Evolutionary conservation across 1,139 yeast species (phyloP).

Genomic region (Tardiomyces blankii): DNA sequence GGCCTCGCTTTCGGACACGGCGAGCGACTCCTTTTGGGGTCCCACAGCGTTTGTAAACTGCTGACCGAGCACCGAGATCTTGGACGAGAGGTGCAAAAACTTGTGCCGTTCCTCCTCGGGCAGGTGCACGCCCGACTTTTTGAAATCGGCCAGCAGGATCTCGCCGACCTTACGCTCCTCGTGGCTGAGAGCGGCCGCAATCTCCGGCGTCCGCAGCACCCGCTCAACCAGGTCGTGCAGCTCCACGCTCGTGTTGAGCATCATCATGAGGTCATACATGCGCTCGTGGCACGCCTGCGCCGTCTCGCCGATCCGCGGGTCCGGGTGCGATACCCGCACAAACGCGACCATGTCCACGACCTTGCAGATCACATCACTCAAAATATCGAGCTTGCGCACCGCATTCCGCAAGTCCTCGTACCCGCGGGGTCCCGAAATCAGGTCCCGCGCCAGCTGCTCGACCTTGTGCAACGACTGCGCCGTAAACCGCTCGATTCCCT

Average conservation of each 20-base stretch:
- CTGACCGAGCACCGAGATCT: conserved; percentile 75
- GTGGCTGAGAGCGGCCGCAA: conserved; percentile 33
- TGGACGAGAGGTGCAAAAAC: conserved; percentile 72
- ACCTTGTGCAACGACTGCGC: conserved; percentile 53
- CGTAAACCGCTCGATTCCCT: conserved; percentile 62
- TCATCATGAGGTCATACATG: conserved; percentile 91
- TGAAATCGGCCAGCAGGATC: conserved; percentile 72
- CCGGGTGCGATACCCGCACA: conserved; percentile 81
- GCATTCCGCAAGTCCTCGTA: conserved; percentile 40
- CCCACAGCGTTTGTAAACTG: conserved; percentile 52
- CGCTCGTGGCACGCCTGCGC: conserved; percentile 85
- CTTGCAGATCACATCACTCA: conserved; percentile 81
- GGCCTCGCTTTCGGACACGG: conserved; percentile 24
- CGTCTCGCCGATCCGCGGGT: conserved; percentile 54
- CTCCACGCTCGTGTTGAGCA: conserved; percentile 73
- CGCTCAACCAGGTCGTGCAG: conserved; percentile 49
- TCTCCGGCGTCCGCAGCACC: conserved; percentile 38
- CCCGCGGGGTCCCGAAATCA: conserved; percentile 34
- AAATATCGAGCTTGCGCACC: conserved; percentile 62
- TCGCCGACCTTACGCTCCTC: conserved; percentile 83
- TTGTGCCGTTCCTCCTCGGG: conserved; percentile 48
- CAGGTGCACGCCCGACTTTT: conserved; percentile 83
- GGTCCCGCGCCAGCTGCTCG: conserved; percentile 42
- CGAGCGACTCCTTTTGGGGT: conserved; percentile 23
- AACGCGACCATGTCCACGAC: conserved; percentile 94